These are phyloP conservation scores for Dactylella cylindrospora DNA, from an alignment of 2,329 filamentous ascomycete genomes.

Conservation along the genomic window DNA sequence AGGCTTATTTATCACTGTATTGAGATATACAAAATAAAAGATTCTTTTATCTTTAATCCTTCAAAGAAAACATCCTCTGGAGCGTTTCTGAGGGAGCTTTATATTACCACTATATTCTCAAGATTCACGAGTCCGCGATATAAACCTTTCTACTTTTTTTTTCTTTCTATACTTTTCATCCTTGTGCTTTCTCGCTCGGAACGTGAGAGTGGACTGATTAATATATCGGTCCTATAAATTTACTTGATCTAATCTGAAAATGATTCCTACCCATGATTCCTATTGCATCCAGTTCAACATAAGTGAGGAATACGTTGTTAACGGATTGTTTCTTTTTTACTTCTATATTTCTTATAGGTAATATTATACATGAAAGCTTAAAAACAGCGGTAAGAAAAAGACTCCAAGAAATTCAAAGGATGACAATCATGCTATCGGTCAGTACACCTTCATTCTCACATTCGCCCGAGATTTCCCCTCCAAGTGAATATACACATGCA, in stretches of 20 bases:
- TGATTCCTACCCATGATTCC: not conserved
- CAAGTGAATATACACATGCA: not conserved
- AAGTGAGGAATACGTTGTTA: not conserved
- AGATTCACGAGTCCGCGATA: slow-evolving; percentile 17
- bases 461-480: not conserved
- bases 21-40: too few species aligned
- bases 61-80: not conserved
- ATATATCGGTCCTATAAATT: slow-evolving; percentile 19
- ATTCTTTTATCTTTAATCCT: not conserved
- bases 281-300: not conserved
- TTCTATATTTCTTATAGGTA: slow-evolving; percentile 21
- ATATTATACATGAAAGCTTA: slow-evolving; percentile 23
- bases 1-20: not conserved
- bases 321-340: too few species aligned
- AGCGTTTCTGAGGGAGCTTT: slow-evolving; percentile 27
- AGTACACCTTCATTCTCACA: too few species aligned
- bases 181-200: slow-evolving; percentile 25
- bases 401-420: slow-evolving; percentile 1
- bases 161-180: too few species aligned
- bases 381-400: not conserved
- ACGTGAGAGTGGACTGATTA: slow-evolving; percentile 35
- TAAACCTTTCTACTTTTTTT: not conserved
- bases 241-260: slow-evolving; percentile 45
- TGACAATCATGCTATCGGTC: not conserved
- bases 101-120: slow-evolving; percentile 10